phyloP scores from a whole-genome alignment of 768 basidiomycete species.

The Fomitopsis pulvina region DNA sequence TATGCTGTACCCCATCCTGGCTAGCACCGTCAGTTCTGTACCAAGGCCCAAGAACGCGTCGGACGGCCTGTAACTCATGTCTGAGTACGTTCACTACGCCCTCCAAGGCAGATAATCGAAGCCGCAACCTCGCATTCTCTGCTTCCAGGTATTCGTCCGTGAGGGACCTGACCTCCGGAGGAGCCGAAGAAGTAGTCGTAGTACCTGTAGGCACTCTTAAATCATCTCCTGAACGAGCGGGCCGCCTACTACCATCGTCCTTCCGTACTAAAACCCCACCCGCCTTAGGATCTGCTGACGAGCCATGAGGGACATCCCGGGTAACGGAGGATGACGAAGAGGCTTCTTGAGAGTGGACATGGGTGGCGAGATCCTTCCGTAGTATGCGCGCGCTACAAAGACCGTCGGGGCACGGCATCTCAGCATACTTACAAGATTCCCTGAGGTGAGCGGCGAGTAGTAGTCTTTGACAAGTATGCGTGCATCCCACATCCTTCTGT shows the following conservation, averaged over 20 bases:
- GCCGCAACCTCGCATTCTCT: conserved; percentile 61
- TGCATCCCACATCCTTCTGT: conserved; percentile 52
- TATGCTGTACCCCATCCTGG: neutral
- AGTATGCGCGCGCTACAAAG: conserved; percentile 38
- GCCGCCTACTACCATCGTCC: too few relatives aligned
- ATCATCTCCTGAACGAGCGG: too few relatives aligned
- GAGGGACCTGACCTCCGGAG: neutral
- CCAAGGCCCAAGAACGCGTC: conserved; percentile 63
- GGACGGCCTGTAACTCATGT: conserved; percentile 50
- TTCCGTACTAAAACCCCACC: too few relatives aligned
- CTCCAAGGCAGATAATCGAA: conserved; percentile 54
- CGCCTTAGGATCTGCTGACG: too few relatives aligned
- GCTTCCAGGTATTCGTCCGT: conserved; percentile 38
- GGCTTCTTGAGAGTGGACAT: neutral
- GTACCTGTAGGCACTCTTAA: too few relatives aligned
- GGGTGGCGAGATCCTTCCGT: conserved; percentile 33
- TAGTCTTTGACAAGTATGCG: conserved; percentile 60
- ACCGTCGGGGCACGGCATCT: conserved; percentile 42
- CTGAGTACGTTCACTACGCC: conserved; percentile 41
- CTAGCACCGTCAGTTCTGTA: conserved; percentile 29
- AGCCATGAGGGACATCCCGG: too few relatives aligned
- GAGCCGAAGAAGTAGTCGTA: neutral
- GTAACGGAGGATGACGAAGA: neutral
- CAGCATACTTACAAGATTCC: conserved; percentile 52
- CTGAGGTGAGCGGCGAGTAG: conserved; percentile 55